A percentile compares a stretch with the other conserved stretches of the same genome.
Conservation (phyloP, 2,329 filamentous ascomycete species). For the Xylariaceae sp. region DNA sequence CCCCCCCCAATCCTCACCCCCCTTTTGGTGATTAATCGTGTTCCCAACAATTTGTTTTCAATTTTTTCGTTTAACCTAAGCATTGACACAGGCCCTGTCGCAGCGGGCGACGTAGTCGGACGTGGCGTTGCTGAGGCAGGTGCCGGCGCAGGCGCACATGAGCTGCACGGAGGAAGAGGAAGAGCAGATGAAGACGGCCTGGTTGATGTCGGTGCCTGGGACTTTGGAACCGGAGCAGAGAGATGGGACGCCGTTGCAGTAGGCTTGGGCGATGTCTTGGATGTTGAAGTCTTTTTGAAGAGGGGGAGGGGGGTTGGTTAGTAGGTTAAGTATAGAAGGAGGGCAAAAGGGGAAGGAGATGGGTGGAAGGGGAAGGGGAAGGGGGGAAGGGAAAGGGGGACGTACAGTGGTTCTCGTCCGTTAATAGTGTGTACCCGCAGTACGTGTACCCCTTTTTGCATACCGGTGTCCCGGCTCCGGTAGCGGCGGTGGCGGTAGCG, state of each 20-base stretch:
- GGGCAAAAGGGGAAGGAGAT: background rate
- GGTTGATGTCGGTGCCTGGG: conserved; percentile 23
- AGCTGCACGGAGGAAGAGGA: conserved; percentile 26
- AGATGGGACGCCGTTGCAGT: conserved; percentile 25
- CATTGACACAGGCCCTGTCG: conserved; percentile 27
- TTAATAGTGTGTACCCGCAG: conserved; percentile 30
- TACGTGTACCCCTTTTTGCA: conserved; percentile 32
- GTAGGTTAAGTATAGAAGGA: background rate
- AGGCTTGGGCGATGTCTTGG: conserved; percentile 24
- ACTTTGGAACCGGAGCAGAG: conserved; percentile 22
- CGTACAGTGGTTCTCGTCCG: conserved; percentile 26
- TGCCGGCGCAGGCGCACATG: conserved; percentile 27
- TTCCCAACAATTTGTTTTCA: no score
- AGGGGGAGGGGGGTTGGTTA: background rate
- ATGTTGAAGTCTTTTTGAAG: conserved; percentile 24
- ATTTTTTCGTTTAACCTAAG: no score
- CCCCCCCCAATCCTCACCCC: no score
- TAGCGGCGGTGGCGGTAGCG: conserved; percentile 9
- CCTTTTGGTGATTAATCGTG: no score
- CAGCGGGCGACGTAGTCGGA: conserved; percentile 30
- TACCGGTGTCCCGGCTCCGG: conserved; percentile 17
- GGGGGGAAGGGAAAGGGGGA: background rate
- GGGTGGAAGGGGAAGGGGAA: no score
- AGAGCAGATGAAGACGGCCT: conserved; percentile 31
- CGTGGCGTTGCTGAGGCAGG: conserved; percentile 26